A percentile compares a stretch with the other conserved stretches of the same genome.
phyloP scores from a whole-genome alignment of 1,139 yeast genomes.

The Magnusiomyces sp. region DNA sequence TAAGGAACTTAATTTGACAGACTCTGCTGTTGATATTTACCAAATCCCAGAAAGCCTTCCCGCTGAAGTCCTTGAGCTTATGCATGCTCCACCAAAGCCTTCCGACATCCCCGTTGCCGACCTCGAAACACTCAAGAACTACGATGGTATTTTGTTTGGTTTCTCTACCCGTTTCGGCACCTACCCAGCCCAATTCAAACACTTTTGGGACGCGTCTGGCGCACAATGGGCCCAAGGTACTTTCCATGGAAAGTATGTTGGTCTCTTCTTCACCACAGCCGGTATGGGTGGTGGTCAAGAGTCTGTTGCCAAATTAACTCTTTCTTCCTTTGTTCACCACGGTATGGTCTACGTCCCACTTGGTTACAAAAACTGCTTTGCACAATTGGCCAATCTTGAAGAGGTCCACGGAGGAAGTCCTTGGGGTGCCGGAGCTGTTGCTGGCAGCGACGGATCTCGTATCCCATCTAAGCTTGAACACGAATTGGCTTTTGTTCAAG shows the following conservation, averaged over 20 bases:
- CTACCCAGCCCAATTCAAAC: slow-evolving; percentile 55
- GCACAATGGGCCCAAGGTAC: slow-evolving; percentile 54
- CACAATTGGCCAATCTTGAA: slow-evolving; percentile 43
- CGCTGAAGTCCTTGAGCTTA: slow-evolving; percentile 38
- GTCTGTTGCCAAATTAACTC: slow-evolving; percentile 41
- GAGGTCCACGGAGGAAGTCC: slow-evolving; percentile 68
- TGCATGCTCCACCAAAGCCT: slow-evolving; percentile 46
- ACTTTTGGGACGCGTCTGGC: slow-evolving; percentile 56
- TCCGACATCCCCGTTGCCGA: slow-evolving; percentile 42
- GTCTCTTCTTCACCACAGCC: slow-evolving; percentile 50
- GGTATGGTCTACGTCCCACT: slow-evolving; percentile 56
- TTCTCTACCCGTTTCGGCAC: slow-evolving; percentile 58
- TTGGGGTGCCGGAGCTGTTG: slow-evolving; percentile 63
- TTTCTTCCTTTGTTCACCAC: slow-evolving; percentile 50
- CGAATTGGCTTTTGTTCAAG: slow-evolving; percentile 53
- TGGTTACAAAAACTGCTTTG: slow-evolving; percentile 47
- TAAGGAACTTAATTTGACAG: slow-evolving; percentile 34
- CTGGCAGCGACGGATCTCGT: slow-evolving; percentile 63
- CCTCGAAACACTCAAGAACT: slow-evolving; percentile 38
- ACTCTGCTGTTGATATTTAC: slow-evolving; percentile 50
- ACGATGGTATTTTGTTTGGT: slow-evolving; percentile 57
- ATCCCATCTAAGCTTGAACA: slow-evolving; percentile 50
- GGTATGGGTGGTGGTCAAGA: slow-evolving; percentile 63
- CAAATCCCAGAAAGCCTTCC: slow-evolving; percentile 56
- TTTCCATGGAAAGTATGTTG: slow-evolving; percentile 49